Base-by-base conservation (phyloP, 208 protist genomes). In the Trypanosoma lewisi region DNA sequence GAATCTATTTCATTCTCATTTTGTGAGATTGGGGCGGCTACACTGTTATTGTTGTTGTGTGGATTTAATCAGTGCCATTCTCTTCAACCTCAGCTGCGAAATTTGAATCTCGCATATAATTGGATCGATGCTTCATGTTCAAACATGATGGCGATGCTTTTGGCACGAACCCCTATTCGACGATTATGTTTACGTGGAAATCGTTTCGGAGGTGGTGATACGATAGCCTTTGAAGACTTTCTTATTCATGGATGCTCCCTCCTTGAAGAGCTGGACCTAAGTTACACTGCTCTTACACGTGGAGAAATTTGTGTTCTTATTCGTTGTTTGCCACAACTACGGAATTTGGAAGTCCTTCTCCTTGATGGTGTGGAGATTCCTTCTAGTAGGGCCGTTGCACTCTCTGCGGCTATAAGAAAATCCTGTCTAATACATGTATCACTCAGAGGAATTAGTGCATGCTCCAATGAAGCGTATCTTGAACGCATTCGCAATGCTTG, bases 51-150 rank as follows among this genome's bases (percentile, higher is more conserved):
- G 8, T 44, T 95, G 21, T 61, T 95, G 5, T 47, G 70, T 9
- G 75, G 69, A 0, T 42, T 95, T 19, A 57, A 64, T 16, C 27
- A 63, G 34, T 54, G 54, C 30, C 39, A 33, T 36, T 30, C 49
- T 33, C 49, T 82, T 31, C 48, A 62, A 19, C 63, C 61, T 7
- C 63, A 69, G 17, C 50, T 82, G 19, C 39, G 51, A 19, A 65
- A 58, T n/a, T 67, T 95, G 4, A 78, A 93, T 57, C 67, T 95
- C 25, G 78, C 81, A n/a, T 91, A 82, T 67, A 95, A 95, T 55
- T 63, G 36, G 14, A 64, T 95, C 12, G 65, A 65, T 31, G 50
- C 59, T 12, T 47, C 31, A 16, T 87, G 83, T 28, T 63, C 83
- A 12, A 64, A 70, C 54, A 79, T 74, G 75, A 45, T 95, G 14